These are phyloP conservation scores for Hyphopichia wangnamkhiaoensis DNA, from an alignment of 1,139 yeast species.

Conservation along the genomic window DNA sequence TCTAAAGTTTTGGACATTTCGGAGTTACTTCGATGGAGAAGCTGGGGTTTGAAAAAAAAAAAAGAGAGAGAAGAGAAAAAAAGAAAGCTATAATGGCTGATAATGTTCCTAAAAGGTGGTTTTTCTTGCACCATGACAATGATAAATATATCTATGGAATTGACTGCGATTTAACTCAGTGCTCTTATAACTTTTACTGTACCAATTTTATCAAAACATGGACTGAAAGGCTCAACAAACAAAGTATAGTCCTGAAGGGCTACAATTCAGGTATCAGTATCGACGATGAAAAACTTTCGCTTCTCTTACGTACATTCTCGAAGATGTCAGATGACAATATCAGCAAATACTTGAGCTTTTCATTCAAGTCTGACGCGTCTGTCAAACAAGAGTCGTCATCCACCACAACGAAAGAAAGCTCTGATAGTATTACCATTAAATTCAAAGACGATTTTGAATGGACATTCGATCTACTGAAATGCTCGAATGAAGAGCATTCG, in stretches of 20 bases:
- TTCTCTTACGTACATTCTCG: neutral
- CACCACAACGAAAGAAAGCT: too few species aligned
- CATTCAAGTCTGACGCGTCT: too few species aligned
- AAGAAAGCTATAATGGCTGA: neutral
- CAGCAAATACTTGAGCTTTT: neutral
- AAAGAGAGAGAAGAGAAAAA: neutral
- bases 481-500: slow-evolving; percentile 9
- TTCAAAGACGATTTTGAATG: slow-evolving; percentile 18
- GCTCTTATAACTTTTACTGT: neutral
- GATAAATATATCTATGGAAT: neutral
- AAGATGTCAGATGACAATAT: neutral
- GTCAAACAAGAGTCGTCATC: too few species aligned
- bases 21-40: too few species aligned
- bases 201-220: neutral
- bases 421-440: neutral
- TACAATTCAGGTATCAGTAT: neutral
- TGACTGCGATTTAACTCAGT: neutral
- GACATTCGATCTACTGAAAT: slow-evolving; percentile 20
- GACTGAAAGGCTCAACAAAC: neutral
- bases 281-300: neutral
- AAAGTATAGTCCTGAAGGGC: neutral
- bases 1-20: neutral
- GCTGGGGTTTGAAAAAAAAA: too few species aligned
- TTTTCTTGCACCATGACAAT: neutral
- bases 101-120: neutral